phyloP scores from a whole-genome alignment of 441 rosid species.

The Breynia disticha region DNA sequence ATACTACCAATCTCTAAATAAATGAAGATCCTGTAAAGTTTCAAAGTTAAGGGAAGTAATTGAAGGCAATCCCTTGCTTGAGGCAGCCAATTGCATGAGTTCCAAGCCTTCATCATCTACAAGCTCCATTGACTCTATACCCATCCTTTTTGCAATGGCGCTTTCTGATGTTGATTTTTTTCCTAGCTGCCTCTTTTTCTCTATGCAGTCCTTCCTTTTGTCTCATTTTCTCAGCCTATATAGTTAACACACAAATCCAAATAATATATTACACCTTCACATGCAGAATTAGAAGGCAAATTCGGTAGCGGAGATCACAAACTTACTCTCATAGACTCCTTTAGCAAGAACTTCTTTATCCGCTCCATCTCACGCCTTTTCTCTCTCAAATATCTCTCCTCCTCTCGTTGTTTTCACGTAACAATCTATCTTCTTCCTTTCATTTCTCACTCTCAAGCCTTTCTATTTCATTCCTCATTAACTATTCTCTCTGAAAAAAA shows the following conservation, averaged over 20 bases:
- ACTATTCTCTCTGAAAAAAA: constrained; percentile 72
- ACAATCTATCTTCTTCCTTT: constrained; percentile 80
- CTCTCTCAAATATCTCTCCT: constrained; percentile 75
- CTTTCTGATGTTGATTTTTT: constrained; percentile 86
- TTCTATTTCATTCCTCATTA: constrained; percentile 82
- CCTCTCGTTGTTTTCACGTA: constrained; percentile 92
- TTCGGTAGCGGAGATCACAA: neutral
- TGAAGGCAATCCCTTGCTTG: constrained; percentile 62
- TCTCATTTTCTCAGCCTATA: constrained; percentile 76
- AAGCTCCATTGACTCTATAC: constrained; percentile 80
- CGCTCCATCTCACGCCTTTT: constrained; percentile 84
- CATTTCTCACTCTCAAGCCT: constrained; percentile 89
- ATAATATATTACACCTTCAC: neutral
- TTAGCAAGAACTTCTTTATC: constrained; percentile 76
- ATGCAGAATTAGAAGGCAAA: neutral
- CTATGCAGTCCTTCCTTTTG: constrained; percentile 80
- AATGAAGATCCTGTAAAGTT: constrained; percentile 65
- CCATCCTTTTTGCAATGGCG: constrained; percentile 83
- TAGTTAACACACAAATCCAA: neutral
- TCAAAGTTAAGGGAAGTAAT: constrained; percentile 59
- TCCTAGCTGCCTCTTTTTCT: constrained; percentile 76
- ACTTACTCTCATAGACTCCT: constrained; percentile 71
- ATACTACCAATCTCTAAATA: constrained; percentile 48
- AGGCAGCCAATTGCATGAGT: constrained; percentile 83
- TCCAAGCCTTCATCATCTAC: constrained; percentile 85